Percentiles rank a stretch among this genome's conserved stretches.
Conservation (phyloP, 192 early-diverging fungal genomes). For the Entomortierella lignicola region DNA sequence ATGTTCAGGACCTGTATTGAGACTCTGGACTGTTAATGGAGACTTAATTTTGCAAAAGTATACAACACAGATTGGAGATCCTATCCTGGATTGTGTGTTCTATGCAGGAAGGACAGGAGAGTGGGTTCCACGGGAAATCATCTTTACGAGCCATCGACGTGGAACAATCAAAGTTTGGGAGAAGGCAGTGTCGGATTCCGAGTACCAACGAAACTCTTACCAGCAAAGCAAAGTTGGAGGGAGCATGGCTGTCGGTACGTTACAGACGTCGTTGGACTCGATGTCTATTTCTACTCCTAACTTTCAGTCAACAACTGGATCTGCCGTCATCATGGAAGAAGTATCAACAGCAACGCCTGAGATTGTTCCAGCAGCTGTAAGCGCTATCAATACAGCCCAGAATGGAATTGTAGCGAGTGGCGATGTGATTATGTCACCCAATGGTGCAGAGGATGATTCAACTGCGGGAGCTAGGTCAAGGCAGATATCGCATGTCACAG, state of each 20-base stretch:
- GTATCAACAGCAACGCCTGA: not conserved
- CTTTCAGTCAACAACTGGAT: constrained; percentile 1
- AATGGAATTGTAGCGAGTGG: not conserved
- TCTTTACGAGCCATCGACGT: constrained; percentile 70
- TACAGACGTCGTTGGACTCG: constrained; percentile 24
- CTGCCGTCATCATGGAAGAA: not conserved
- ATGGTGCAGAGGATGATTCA: not conserved
- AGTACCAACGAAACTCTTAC: constrained; percentile 16
- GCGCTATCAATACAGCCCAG: not conserved
- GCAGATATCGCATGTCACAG: not conserved
- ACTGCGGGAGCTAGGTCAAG: not conserved
- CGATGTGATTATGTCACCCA: not conserved
- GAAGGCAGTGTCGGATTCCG: constrained; percentile 26
- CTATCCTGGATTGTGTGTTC: constrained; percentile 64
- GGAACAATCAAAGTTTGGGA: constrained; percentile 63
- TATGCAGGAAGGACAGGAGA: constrained; percentile 63
- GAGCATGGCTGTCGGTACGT: constrained; percentile 9
- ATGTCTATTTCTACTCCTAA: not conserved
- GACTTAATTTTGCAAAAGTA: constrained; percentile 68
- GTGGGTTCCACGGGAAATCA: constrained; percentile 59
- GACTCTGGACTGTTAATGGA: constrained; percentile 74
- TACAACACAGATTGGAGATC: constrained; percentile 59
- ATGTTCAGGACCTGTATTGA: constrained; percentile 65
- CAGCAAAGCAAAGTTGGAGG: not conserved
- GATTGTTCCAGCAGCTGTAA: not conserved